Evolutionary conservation across 345 rosid species (phyloP).

Genomic region (Trapa incisa): DNA sequence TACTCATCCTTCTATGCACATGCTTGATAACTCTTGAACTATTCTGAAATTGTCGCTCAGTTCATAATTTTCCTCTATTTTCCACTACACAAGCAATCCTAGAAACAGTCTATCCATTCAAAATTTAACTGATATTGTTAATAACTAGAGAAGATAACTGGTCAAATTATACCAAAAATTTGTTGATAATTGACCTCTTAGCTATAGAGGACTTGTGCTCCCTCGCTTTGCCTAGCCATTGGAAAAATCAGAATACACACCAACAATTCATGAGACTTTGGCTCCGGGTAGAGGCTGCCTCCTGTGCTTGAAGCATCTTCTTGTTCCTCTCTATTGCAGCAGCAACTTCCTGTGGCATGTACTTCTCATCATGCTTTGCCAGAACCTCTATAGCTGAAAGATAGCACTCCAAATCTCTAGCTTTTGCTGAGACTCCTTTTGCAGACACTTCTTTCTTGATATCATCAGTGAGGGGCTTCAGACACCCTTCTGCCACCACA

Average conservation of each 20-base stretch:
- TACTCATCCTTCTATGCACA: not conserved
- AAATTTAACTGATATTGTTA: not conserved
- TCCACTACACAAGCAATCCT: not conserved
- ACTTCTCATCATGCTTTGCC: slow-evolving; percentile 98
- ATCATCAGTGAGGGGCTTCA: slow-evolving; percentile 60
- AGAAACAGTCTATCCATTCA: not conserved
- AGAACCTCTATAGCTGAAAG: slow-evolving; percentile 76
- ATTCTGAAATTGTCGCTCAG: not conserved
- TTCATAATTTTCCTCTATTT: not conserved
- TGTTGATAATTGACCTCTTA: not conserved
- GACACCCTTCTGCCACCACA: slow-evolving; percentile 85
- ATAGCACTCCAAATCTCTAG: slow-evolving; percentile 49
- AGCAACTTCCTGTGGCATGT: slow-evolving; percentile 91
- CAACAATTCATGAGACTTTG: slow-evolving; percentile 5
- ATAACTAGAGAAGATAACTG: not conserved
- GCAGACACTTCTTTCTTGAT: slow-evolving; percentile 34
- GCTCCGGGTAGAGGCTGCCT: slow-evolving; percentile 8
- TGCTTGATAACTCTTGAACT: not conserved
- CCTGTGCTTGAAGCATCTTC: slow-evolving; percentile 44
- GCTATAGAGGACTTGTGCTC: not conserved
- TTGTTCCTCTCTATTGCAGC: slow-evolving; percentile 94
- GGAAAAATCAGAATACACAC: not conserved
- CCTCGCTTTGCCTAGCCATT: not conserved
- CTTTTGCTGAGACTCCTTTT: slow-evolving; percentile 51
- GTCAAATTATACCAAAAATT: not conserved